Evolutionary conservation across 164 flowering plant species (phyloP).

Genomic region (Pachysandra terminalis): DNA sequence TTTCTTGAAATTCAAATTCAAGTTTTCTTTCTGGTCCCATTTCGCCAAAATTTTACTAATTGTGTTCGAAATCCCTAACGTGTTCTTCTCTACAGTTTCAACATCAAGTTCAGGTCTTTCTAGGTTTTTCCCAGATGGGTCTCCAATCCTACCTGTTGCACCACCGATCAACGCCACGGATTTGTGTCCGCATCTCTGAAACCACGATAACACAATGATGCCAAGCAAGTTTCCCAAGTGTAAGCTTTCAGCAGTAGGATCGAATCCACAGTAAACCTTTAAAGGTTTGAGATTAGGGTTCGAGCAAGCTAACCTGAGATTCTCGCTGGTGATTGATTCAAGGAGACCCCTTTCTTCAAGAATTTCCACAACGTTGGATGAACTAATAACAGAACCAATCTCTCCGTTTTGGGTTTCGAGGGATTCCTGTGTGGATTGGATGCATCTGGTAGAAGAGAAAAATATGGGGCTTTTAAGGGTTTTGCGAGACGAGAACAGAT

Average conservation of each 20-base stretch:
- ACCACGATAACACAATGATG: conserved; percentile 84
- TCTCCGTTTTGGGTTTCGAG: conserved; percentile 3
- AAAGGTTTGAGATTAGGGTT: conserved; percentile 23
- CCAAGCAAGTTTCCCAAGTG: conserved; percentile 83
- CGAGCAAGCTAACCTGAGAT: conserved; percentile 41
- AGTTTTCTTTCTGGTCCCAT: background rate
- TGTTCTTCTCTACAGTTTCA: conserved; percentile 44
- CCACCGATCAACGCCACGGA: conserved; percentile 74
- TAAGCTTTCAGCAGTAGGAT: conserved; percentile 79
- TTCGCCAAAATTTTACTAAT: conserved; percentile 34
- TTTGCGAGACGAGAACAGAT: background rate
- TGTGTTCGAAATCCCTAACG: conserved; percentile 33
- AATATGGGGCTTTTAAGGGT: conserved; percentile 6
- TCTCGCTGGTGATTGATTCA: conserved; percentile 64
- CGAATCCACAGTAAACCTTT: conserved; percentile 80
- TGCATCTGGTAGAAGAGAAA: conserved; percentile 23
- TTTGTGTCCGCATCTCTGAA: conserved; percentile 61
- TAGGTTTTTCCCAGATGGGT: conserved; percentile 77
- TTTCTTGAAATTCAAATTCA: background rate
- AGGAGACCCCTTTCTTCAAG: conserved; percentile 73
- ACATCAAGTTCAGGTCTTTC: conserved; percentile 74
- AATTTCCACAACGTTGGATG: conserved; percentile 49
- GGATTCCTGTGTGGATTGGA: conserved; percentile 10
- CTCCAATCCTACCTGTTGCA: conserved; percentile 79
- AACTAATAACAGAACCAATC: conserved; percentile 4